Evolutionary conservation across 2,329 filamentous ascomycete genomes (phyloP), one percentile per base, ranked within the genome.

Genomic region (Calonectria montana): DNA sequence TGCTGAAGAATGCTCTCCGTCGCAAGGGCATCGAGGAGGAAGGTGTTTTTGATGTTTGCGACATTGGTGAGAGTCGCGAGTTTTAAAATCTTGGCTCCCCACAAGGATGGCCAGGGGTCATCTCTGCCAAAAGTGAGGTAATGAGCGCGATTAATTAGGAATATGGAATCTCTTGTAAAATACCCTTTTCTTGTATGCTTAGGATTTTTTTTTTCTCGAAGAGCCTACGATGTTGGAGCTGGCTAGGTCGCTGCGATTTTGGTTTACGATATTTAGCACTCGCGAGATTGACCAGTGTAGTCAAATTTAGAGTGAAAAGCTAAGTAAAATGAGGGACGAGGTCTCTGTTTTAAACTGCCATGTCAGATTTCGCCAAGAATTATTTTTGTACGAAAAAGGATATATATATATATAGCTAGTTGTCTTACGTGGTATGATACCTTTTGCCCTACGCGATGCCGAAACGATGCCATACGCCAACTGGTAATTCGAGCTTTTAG

Each of bases 41-140:
- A 55, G 94, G 94, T 0, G 86, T 94, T 0, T 97, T 97, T 85
- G 95, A 96, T 79, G 89, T 94, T 1, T 96, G 94, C 80, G 91
- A 94, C 76, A 94, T 98, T 85, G 94, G 95, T 0, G 94, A 96
- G 85, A 96, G 92, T 77, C 89, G 91, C 71, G 93, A 95, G 80
- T 97, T 95, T 82, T 92, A 79, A 87, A 50, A 21, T 7, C 16
- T 31, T 35, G 23, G 29, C 29, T n/a, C n/a, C 29, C 29, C 29
- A 31, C 29, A 31, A 31, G 29, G 29, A 35, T 12, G 5, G 31
- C 18, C 2, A 9, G 9, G 10, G 31, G 18, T 9, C 35, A 29
- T 37, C 23, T 29, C 57, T 23, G 15, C 57, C 21, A 4, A 39
- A 35, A 41, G 13, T 25, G 45, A 50, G 37, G 45, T 39, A 37